Evolutionary conservation across 176 grass and related monocot genomes (phyloP), one percentile per base, ranked within the genome.

Genomic region (Zea luxurians): DNA sequence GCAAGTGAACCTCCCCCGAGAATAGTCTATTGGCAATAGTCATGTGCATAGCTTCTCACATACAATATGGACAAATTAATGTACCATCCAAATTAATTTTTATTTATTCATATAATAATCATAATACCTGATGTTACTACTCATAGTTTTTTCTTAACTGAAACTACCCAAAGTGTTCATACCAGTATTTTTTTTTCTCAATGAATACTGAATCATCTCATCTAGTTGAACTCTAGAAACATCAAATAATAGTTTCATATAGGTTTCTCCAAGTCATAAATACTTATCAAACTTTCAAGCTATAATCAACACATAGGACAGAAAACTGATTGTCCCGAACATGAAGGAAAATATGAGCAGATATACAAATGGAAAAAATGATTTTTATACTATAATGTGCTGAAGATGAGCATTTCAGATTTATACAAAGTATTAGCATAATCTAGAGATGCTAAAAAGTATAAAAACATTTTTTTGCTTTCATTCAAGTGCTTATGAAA

Each of bases 321-420:
- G 37, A 17, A 48, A 67, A 79, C 0, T 68, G 8, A 61, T 13
- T 83, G 52, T 10, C 37, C 16, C 11, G 13, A 49, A 37, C 9
- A 78, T 8, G 16, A 66, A 79, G 5, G 49, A 8, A 8, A 34
- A 3, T 80, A 36, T 60, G 3, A 76, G 41, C 48, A 59, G 11
- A 52, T 46, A 3, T 53, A 74, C 13, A 59, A 17, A 50, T 27
- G 3, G 35, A 53, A 74, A 74, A 58, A 71, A 4, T 4, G 5
- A 36, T 65, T 69, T 49, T 58, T 61, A 52, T 50, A 35, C 6
- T 58, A 43, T 40, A 82, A 59, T 17, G 5, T 68, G 15, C 2
- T 4, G 68, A n/a, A 68, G 60, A 65, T 80, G 18, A 46, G 54
- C 20, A 76, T 62, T 53, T 77, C 58, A 53, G 10, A 80, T 45